These are phyloP conservation scores for Prunus campanulata DNA, from an alignment of 306 rosid genomes.

Conservation along the genomic window DNA sequence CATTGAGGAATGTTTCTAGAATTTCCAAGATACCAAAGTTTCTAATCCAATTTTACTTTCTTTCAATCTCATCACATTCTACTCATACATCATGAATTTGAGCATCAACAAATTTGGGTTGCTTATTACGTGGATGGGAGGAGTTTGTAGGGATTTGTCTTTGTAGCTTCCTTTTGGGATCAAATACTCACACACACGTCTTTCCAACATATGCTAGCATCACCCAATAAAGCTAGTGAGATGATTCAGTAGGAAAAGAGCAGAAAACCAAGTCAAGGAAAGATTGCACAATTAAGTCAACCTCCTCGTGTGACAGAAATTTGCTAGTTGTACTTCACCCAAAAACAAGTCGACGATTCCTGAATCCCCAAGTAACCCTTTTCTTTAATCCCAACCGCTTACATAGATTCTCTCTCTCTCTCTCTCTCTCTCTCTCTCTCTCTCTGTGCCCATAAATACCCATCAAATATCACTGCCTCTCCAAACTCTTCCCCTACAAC, in stretches of 20 bases:
- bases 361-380: conserved; percentile 11
- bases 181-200: too few species aligned
- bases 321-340: conserved; percentile 31
- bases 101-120: too few species aligned
- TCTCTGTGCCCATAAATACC: conserved; percentile 32
- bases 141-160: too few species aligned
- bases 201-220: too few species aligned
- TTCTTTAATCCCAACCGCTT: conserved; percentile 20
- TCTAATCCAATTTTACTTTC: too few species aligned
- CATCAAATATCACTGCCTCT: conserved; percentile 7
- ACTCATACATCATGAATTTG: too few species aligned
- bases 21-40: too few species aligned
- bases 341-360: conserved; percentile 24
- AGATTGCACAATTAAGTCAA: conserved; percentile 33
- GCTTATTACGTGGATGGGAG: too few species aligned
- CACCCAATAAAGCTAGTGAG: neutral
- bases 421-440: conserved; percentile 18
- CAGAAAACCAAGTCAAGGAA: conserved; percentile 3
- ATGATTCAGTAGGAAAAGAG: neutral
- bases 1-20: too few species aligned
- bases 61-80: too few species aligned
- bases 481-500: neutral
- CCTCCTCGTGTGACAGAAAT: conserved; percentile 14
- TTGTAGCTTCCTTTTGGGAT: too few species aligned
- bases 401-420: conserved; percentile 21